Percentiles rank a stretch among this genome's conserved stretches.
These are phyloP conservation scores for Melampsora occidentalis DNA, from an alignment of 1,284 basidiomycete species.

Conservation along the genomic window DNA sequence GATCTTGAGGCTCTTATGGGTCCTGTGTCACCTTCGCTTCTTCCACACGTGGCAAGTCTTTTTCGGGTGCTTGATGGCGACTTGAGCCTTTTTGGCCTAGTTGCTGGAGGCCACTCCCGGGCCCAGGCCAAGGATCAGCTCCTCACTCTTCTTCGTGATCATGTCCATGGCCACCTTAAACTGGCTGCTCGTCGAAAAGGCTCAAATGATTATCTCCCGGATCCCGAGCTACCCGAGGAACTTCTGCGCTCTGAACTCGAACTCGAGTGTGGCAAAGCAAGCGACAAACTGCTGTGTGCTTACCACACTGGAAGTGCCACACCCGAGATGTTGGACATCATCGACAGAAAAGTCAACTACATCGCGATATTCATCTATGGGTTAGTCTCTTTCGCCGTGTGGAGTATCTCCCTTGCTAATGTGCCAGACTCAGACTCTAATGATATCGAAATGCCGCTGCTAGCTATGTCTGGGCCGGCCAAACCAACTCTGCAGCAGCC, in stretches of 20 bases:
- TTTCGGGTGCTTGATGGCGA: conserved; percentile 41
- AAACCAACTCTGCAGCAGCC: conserved; percentile 41
- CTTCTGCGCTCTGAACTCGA: conserved; percentile 27
- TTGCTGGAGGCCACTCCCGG: conserved; percentile 10
- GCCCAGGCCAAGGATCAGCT: conserved; percentile 28
- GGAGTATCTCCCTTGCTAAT: not conserved
- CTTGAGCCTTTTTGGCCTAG: conserved; percentile 27
- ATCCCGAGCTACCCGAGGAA: conserved; percentile 35
- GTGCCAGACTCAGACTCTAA: not conserved
- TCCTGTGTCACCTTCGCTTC: not conserved
- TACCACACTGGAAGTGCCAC: conserved; percentile 15
- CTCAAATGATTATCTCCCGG: conserved; percentile 10
- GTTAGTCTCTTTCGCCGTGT: conserved; percentile 9
- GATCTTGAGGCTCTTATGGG: conserved; percentile 34
- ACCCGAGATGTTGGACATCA: conserved; percentile 7
- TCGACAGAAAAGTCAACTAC: conserved; percentile 34
- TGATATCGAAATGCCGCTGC: not conserved
- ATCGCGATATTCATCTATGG: conserved; percentile 39
- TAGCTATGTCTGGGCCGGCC: conserved; percentile 42
- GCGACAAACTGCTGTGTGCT: conserved; percentile 22
- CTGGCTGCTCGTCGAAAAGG: conserved; percentile 5
- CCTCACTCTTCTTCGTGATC: conserved; percentile 15
- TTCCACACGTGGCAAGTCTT: conserved; percentile 11
- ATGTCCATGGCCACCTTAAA: conserved; percentile 6
- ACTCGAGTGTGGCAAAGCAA: not conserved